Evolutionary conservation across 2,329 filamentous ascomycete genomes (phyloP).

Genomic region (Pleomassaria siparia): DNA sequence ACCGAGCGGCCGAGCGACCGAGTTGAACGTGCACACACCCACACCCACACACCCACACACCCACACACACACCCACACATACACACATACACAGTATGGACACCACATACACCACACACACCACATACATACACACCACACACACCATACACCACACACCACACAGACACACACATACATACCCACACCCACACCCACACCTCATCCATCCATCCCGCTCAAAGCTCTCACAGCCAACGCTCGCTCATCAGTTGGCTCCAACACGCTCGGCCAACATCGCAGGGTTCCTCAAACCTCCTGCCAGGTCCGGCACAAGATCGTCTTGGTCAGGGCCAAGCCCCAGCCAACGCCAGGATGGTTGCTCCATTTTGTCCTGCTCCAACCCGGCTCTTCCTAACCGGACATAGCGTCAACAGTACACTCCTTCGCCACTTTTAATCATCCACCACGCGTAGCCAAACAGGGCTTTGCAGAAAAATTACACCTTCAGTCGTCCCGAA

Average conservation of each 20-base stretch:
- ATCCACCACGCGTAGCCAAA: conserved; percentile 38
- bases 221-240: no score
- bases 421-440: conserved; percentile 44
- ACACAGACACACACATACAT: no score
- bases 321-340: conserved; percentile 31
- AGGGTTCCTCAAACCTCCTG: conserved; percentile 32
- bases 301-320: conserved; percentile 37
- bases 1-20: conserved; percentile 9
- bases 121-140: no score
- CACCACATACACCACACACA: no score
- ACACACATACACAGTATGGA: no score
- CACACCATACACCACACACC: no score
- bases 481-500: conserved; percentile 31
- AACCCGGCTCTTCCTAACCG: conserved; percentile 27
- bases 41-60: no score
- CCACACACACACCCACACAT: no score
- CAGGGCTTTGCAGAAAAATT: conserved; percentile 33
- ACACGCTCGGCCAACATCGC: conserved; percentile 32
- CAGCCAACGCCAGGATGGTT: conserved; percentile 36
- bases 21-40: no score
- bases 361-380: conserved; percentile 31
- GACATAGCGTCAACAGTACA: conserved; percentile 30
- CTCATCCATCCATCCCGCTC: conserved; percentile 42
- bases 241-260: conserved; percentile 44
- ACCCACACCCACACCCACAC: conserved; percentile 10